Evolutionary conservation across 139 green algal species (phyloP), one percentile per base, ranked within the genome.

Genomic region (Nannochloris sp.): DNA sequence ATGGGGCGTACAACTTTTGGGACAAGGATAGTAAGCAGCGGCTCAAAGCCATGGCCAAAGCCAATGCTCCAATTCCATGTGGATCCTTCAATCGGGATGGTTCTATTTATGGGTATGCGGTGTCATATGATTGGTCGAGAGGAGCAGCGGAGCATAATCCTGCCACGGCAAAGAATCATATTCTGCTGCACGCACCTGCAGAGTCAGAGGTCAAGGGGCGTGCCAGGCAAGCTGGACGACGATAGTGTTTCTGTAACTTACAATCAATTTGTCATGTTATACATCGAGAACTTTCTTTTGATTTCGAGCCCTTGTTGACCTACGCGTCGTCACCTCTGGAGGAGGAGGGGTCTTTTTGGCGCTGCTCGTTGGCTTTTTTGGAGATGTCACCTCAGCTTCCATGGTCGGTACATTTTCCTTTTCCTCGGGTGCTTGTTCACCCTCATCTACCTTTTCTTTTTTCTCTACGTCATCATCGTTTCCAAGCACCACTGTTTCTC

Each of bases 1-100:
- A 98, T 58, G 92, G 92, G 37, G 82, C 82, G 4, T 98, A 91
- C 79, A 96, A 97, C 79, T 98, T 98, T 62, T 98, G 92, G 92
- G 92, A 97, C 82, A 96, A 98, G 75, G 92, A 98, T 73, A 79
- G 29, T 65, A 98, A 98, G 81, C 92, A 97, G 79, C 79, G 92
- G 26, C 78, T 98, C 43, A 97, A 97, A 68, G 89, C 85, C 13
- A 87, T 96, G 84, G 40, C 66, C 14, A 87, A 84, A 64, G 62
- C 64, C 65, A 84, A 72, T 16, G 68, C 76, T 51, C 85, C 92
- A 17, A 97, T 98, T 72, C 67, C 88, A 3, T 91, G 79, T 71
- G 79, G 76, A 61, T 58, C 75, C 37, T 98, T 95, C 81, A 96
- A 90, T 76, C 65, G 9, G 6, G 89, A 95, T 55, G 92, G 92